Evolutionary conservation across 1,284 basidiomycete genomes (phyloP).

Genomic region (Lentinula novae-zelandiae): DNA sequence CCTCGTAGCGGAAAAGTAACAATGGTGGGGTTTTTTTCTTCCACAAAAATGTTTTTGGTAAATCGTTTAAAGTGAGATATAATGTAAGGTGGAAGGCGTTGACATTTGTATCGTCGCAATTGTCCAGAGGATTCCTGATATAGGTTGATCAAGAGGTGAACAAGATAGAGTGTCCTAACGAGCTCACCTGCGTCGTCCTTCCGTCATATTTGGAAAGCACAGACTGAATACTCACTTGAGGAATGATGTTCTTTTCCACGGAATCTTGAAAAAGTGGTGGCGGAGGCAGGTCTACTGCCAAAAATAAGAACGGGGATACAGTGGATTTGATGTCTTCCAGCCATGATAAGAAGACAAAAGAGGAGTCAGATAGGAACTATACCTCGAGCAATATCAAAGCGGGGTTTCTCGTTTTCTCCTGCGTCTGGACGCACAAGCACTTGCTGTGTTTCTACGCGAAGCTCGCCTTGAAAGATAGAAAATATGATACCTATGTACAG

Average conservation of each 20-base stretch:
- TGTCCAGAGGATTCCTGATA: constrained; percentile 80
- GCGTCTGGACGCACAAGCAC: constrained; percentile 81
- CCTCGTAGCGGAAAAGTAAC: constrained; percentile 95
- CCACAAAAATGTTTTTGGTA: constrained; percentile 97
- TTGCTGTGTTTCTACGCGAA: constrained; percentile 92
- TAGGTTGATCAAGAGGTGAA: constrained; percentile 12
- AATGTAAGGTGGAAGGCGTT: constrained; percentile 86
- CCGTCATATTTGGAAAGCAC: constrained; percentile 98
- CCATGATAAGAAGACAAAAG: constrained; percentile 12
- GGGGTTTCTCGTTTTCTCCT: constrained; percentile 70
- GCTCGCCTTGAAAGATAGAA: constrained; percentile 90
- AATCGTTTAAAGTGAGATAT: constrained; percentile 97
- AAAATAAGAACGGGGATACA: constrained; percentile 89
- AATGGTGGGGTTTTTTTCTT: constrained; percentile 98
- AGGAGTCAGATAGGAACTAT: constrained; percentile 14
- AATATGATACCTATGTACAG: constrained; percentile 76
- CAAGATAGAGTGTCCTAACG: constrained; percentile 17
- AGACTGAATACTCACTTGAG: constrained; percentile 90
- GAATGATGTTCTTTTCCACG: constrained; percentile 97
- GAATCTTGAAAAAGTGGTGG: constrained; percentile 95
- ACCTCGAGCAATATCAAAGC: constrained; percentile 93
- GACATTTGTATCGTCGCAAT: constrained; percentile 86
- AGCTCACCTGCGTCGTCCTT: constrained; percentile 72
- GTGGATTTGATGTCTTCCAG: constrained; percentile 78
- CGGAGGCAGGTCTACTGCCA: constrained; percentile 93